Conservation (phyloP, 1,139 yeast species). For the Sugiyamaella xylanicola region DNA sequence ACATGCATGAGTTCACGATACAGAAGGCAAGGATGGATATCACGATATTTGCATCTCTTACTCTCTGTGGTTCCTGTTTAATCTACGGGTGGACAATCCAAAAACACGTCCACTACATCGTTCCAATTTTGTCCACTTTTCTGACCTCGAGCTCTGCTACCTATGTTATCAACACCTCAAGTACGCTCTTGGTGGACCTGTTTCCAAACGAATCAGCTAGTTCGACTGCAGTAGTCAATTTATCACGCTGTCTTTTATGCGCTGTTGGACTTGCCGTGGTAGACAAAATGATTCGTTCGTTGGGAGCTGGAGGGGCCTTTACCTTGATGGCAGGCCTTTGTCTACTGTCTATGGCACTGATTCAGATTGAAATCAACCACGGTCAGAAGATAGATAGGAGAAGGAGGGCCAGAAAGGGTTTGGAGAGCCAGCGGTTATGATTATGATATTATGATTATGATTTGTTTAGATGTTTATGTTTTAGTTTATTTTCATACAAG, state of each 20-base stretch:
- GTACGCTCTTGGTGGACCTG: conserved; percentile 62
- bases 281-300: conserved; percentile 53
- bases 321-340: conserved; percentile 54
- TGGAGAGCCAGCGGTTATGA: conserved; percentile 10
- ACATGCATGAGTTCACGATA: conserved; percentile 48
- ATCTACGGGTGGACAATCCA: conserved; percentile 74
- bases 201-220: conserved; percentile 63
- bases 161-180: conserved; percentile 53
- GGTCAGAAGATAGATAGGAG: conserved; percentile 23
- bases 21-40: conserved; percentile 51
- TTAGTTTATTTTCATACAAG: background rate
- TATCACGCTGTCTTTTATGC: conserved; percentile 60
- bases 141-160: conserved; percentile 53
- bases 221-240: conserved; percentile 61
- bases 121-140: conserved; percentile 58
- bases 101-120: conserved; percentile 52
- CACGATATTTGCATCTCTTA: conserved; percentile 41
- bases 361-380: conserved; percentile 25
- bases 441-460: background rate
- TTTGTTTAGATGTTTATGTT: background rate
- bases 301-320: conserved; percentile 67
- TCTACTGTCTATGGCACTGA: conserved; percentile 23
- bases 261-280: conserved; percentile 67
- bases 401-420: conserved; percentile 14
- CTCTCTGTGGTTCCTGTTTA: conserved; percentile 45